Evolutionary conservation across 2,329 filamentous ascomycete species (phyloP), one percentile per base, ranked within the genome.

Genomic region (Aspergillus brasiliensis): DNA sequence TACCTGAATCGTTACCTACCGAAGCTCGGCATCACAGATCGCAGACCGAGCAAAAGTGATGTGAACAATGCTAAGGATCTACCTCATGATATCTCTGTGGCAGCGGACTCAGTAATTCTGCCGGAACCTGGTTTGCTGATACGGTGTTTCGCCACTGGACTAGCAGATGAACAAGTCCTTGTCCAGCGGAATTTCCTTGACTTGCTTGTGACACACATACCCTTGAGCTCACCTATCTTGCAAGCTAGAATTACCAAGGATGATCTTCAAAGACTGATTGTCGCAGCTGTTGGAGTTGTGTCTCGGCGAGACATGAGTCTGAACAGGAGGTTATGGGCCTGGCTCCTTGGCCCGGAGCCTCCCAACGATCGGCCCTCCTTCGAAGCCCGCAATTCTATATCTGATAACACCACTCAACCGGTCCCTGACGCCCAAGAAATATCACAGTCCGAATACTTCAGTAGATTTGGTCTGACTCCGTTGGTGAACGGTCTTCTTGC

Each of bases 161-260:
- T 99, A 13, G 84, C 84, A 0, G 96, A 99, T 71, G 86, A 93
- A 34, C 93, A 99, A 72, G 79, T 97, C 19, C 84, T 99, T 38
- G 93, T 97, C 27, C 96, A 99, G 74, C 86, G 95, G 63, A 95
- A 95, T 8, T 99, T 96, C 71, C 83, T 99, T 40, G 96, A 99
- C 75, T 78, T 99, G 28, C 83, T 99, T 15, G 94, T 98, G 8
- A 92, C 91, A 0, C 91, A 97, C 73, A 80, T 99, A 17, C 94
- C 96, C 4, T 80, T 99, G 6, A 87, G 93, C 70, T 94, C 93
- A 2, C 83, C 85, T 15, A 88, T 97, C 2, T 78, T 99, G 8
- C 93, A 96, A 73, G 83, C 85, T 15, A 85, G 84, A 48, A 89
- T 94, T 37, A 90, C 90, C 61, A 74, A 83, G 5, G 84, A 84